Conservation (phyloP, 768 basidiomycete species). For the Mycena kentingensis region DNA sequence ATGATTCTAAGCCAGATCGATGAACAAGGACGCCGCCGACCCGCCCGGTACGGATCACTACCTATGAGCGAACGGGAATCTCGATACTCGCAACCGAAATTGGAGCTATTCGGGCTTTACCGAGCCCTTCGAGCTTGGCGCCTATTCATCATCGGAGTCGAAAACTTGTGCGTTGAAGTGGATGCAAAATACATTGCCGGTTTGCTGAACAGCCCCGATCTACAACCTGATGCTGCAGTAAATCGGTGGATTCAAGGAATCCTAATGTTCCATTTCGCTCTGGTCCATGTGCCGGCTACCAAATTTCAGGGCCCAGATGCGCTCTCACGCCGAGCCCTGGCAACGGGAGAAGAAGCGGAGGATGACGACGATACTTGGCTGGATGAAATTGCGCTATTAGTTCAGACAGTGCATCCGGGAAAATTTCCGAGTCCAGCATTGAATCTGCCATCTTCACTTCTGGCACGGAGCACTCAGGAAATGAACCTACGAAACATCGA, state of each 20-base stretch:
- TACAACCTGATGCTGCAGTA: no score
- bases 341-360: slow-evolving; percentile 24
- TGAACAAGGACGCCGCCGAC: slow-evolving; percentile 25
- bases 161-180: slow-evolving; percentile 37
- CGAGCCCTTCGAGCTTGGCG: slow-evolving; percentile 20
- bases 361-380: slow-evolving; percentile 25
- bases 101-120: slow-evolving; percentile 41
- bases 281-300: slow-evolving; percentile 39
- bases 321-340: slow-evolving; percentile 30
- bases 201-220: slow-evolving; percentile 46
- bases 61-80: slow-evolving; percentile 34
- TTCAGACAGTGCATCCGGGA: not conserved
- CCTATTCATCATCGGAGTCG: slow-evolving; percentile 25
- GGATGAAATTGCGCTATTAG: not conserved
- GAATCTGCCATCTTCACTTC: not conserved
- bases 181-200: slow-evolving; percentile 43
- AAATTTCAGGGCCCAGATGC: slow-evolving; percentile 40
- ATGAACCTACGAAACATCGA: slow-evolving; percentile 2
- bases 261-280: slow-evolving; percentile 37
- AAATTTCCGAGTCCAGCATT: not conserved
- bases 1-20: slow-evolving; percentile 36
- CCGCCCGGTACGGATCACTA: slow-evolving; percentile 37
- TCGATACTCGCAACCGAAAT: slow-evolving; percentile 40
- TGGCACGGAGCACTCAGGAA: not conserved
- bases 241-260: slow-evolving; percentile 46